Base-by-base conservation (phyloP, 306 rosid genomes). In the Dryas octopetala region DNA sequence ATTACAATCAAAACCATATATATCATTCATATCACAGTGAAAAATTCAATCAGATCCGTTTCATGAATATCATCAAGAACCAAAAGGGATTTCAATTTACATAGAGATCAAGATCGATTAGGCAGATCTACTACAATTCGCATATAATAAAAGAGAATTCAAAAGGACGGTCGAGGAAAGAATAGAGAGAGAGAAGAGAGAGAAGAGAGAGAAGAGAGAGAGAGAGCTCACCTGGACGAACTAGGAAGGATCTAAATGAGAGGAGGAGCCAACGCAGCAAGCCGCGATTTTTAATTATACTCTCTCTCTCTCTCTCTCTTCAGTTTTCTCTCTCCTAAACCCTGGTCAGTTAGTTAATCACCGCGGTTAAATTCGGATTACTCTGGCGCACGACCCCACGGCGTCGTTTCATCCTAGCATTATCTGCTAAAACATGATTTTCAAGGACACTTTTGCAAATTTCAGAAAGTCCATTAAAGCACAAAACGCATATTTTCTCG, bases 221-320 rank as follows among this genome's bases (percentile, higher is more conserved):
- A 57, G 67, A 43, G 28, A 45, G 17, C 7, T 47, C 50, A 79
- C 84, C 81, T 75, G 50, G 57, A 68, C 17, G 63, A 41, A 40
- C 23, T 28, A 45, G 28, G 55, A 60, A 66, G 78, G 79, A 79
- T 40, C 74, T 51, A 46, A 64, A 62, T 49, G 76, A 75, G 68
- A 52, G 73, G 69, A 59, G 70, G 58, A 48, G 59, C 55, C 40
- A 62, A 14, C 62, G 16, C 11, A 13, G 49, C 23, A 41, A 14
- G 73, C 66, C 73, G 73, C 77, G 87, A 71, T 79, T 74, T 66
- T 79, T 76, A 68, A 57, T 4, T 38, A 52, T 15, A 4, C 38
- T 53, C 19, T 13, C 5, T 48, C 17, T 62, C 5, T 48, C 17
- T 62, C 64, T 55, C 77, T 23, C 23, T 23, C 23, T 23, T 23